Percentiles rank a stretch among this genome's conserved stretches.
Conservation (phyloP, 139 green algal genomes). For the Haematococcus lacustris region DNA sequence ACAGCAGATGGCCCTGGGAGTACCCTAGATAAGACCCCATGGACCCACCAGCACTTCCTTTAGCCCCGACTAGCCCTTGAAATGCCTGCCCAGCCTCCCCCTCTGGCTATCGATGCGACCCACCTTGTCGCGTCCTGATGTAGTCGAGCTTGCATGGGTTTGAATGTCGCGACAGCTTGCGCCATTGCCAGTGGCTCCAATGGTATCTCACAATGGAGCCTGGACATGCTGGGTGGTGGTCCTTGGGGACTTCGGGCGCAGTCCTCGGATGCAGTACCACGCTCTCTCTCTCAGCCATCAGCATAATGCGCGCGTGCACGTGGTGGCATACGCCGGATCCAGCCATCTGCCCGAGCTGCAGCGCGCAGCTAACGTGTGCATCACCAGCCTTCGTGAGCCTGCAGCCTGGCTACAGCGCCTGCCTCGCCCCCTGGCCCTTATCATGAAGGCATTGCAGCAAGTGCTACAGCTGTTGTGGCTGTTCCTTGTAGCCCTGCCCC, state of each 20-base stretch:
- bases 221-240: slow-evolving; percentile 96
- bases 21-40: too few relatives aligned
- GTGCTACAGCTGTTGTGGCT: slow-evolving; percentile 50
- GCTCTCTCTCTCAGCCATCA: slow-evolving; percentile 66
- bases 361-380: slow-evolving; percentile 17
- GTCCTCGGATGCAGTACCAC: slow-evolving; percentile 95
- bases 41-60: too few relatives aligned
- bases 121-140: too few relatives aligned
- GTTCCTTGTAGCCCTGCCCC: slow-evolving; percentile 45
- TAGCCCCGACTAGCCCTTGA: too few relatives aligned
- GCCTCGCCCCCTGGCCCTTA: slow-evolving; percentile 42
- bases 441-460: slow-evolving; percentile 54
- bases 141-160: too few relatives aligned
- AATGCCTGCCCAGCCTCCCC: too few relatives aligned
- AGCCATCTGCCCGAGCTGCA: slow-evolving; percentile 38
- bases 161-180: too few relatives aligned
- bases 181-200: too few relatives aligned
- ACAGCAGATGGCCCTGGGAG: too few relatives aligned
- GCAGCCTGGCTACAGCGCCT: slow-evolving; percentile 19
- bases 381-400: slow-evolving; percentile 28
- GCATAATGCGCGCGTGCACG: slow-evolving; percentile 43
- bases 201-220: too few relatives aligned
- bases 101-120: too few relatives aligned
- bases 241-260: slow-evolving; percentile 91
- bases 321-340: slow-evolving; percentile 57